These are phyloP conservation scores for Monosporascus sp. DNA, from an alignment of 2,329 filamentous ascomycete genomes.

Conservation along the genomic window DNA sequence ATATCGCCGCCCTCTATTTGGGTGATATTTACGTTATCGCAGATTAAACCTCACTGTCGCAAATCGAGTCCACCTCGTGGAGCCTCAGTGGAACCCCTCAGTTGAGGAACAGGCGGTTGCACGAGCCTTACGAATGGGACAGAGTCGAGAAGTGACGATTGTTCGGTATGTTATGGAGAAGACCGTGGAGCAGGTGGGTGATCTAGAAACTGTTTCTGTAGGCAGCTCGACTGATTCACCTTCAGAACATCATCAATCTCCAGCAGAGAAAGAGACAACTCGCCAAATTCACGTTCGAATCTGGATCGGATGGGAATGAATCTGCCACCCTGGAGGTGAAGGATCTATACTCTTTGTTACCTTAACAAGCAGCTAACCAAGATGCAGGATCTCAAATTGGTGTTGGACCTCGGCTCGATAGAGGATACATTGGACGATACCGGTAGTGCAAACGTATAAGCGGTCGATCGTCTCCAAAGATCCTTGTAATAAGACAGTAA, in stretches of 20 bases:
- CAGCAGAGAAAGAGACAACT: slow-evolving; percentile 4
- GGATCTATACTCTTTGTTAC: too few species aligned
- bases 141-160: slow-evolving; percentile 36
- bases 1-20: too few species aligned
- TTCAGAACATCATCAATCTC: slow-evolving; percentile 5
- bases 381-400: slow-evolving; percentile 1
- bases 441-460: too few species aligned
- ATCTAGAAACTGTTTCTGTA: not conserved
- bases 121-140: slow-evolving; percentile 41
- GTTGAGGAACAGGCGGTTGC: slow-evolving; percentile 48
- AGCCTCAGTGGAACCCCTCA: slow-evolving; percentile 51
- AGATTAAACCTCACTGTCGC: slow-evolving; percentile 43
- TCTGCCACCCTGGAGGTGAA: not conserved
- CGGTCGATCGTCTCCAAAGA: too few species aligned
- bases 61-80: slow-evolving; percentile 44
- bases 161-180: slow-evolving; percentile 38
- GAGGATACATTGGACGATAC: too few species aligned
- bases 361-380: not conserved
- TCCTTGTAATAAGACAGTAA: too few species aligned
- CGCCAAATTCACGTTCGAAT: slow-evolving; percentile 4
- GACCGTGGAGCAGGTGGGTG: slow-evolving; percentile 39
- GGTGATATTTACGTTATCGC: not conserved
- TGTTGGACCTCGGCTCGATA: not conserved
- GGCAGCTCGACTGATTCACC: not conserved
- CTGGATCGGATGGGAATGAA: not conserved